Evolutionary conservation across 306 rosid genomes (phyloP).

Genomic region (Prunus mira): DNA sequence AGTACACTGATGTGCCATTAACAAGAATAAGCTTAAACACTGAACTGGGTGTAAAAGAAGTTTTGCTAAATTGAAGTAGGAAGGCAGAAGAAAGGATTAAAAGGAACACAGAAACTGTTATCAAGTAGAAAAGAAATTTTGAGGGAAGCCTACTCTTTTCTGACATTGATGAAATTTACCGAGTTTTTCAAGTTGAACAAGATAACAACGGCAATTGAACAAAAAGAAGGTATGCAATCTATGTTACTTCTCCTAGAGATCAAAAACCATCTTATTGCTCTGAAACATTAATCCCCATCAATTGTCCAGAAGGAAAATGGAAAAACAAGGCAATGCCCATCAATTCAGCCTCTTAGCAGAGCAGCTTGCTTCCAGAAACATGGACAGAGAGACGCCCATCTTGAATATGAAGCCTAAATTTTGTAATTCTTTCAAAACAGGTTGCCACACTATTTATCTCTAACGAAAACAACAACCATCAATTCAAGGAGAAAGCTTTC

Average conservation of each 20-base stretch:
- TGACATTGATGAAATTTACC: conserved; percentile 47
- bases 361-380: conserved; percentile 16
- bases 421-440: neutral
- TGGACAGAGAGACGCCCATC: too few relatives aligned
- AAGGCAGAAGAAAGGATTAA: conserved; percentile 66
- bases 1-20: conserved; percentile 56
- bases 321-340: neutral
- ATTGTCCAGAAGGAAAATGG: neutral
- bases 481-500: neutral
- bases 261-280: neutral
- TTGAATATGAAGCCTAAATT: too few relatives aligned
- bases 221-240: neutral
- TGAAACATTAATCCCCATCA: neutral
- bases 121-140: conserved; percentile 57
- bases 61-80: conserved; percentile 64
- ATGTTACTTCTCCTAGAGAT: neutral
- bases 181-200: conserved; percentile 20
- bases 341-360: conserved; percentile 2
- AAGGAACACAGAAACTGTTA: conserved; percentile 64
- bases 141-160: conserved; percentile 68
- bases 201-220: conserved; percentile 1
- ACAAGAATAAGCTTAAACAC: conserved; percentile 69
- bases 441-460: neutral
- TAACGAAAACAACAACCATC: neutral
- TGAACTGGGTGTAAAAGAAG: conserved; percentile 66